These are phyloP conservation scores for Berkeleyomyces basicola DNA, from an alignment of 2,329 filamentous ascomycete genomes.

Conservation along the genomic window DNA sequence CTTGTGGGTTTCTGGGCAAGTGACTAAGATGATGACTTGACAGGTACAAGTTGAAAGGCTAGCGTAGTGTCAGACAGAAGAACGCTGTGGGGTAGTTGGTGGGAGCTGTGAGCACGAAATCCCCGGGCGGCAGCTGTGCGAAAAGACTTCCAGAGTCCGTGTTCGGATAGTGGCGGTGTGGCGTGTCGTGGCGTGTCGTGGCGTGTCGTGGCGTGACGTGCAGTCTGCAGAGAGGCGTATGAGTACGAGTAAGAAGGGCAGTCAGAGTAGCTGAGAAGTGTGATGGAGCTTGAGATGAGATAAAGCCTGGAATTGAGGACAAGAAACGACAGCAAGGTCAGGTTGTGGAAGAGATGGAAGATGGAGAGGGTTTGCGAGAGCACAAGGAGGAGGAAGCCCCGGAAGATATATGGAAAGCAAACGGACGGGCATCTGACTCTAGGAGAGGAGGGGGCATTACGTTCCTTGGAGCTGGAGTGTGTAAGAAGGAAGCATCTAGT, in stretches of 20 bases:
- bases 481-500: neutral
- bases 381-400: neutral
- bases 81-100: neutral
- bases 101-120: neutral
- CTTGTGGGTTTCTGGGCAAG: neutral
- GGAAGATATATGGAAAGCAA: neutral
- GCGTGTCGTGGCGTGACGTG: neutral
- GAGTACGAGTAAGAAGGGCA: neutral
- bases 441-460: too few relatives aligned
- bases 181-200: neutral
- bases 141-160: neutral
- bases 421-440: neutral
- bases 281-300: too few relatives aligned
- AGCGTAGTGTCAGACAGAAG: neutral
- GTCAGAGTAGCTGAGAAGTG: neutral
- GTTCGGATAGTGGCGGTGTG: neutral
- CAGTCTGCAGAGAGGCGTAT: neutral
- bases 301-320: too few relatives aligned
- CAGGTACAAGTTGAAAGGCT: neutral
- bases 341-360: too few relatives aligned
- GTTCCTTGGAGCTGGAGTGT: too few relatives aligned
- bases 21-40: neutral
- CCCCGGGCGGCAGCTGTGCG: neutral
- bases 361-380: neutral
- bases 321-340: too few relatives aligned